These are phyloP conservation scores for Acacia melanoxylon DNA, from an alignment of 306 rosid species.

Conservation along the genomic window DNA sequence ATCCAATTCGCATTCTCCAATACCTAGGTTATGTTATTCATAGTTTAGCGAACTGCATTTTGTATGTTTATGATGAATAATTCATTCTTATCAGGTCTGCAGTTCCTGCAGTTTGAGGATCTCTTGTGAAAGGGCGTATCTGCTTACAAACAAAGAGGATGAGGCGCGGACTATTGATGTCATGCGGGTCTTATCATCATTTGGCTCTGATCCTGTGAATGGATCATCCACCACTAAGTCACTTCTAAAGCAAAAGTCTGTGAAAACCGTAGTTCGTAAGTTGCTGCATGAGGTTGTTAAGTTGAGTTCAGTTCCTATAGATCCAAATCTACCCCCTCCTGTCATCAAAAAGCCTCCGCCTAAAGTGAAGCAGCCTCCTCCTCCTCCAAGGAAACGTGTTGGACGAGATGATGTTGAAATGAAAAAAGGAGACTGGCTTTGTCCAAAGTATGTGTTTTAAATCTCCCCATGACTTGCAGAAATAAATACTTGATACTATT, in stretches of 20 bases:
- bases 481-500: constrained; percentile 4
- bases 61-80: constrained; percentile 31
- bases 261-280: constrained; percentile 82
- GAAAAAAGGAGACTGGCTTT: constrained; percentile 98
- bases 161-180: constrained; percentile 87
- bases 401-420: constrained; percentile 96
- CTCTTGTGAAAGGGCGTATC: constrained; percentile 80
- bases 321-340: constrained; percentile 90
- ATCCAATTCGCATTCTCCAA: neutral
- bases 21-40: neutral
- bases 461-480: constrained; percentile 21
- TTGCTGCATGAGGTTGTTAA: constrained; percentile 91
- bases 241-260: constrained; percentile 73
- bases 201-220: constrained; percentile 79
- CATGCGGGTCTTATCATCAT: constrained; percentile 76
- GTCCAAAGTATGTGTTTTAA: constrained; percentile 78
- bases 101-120: constrained; percentile 98
- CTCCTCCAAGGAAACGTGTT: constrained; percentile 83
- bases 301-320: constrained; percentile 93
- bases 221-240: constrained; percentile 59
- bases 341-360: constrained; percentile 81
- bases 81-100: constrained; percentile 77
- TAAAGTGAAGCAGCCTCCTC: constrained; percentile 93
- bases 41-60: neutral
- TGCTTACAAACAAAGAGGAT: constrained; percentile 85